These are phyloP conservation scores for Trifolium fragiferum DNA, from an alignment of 306 rosid genomes.

Conservation along the genomic window DNA sequence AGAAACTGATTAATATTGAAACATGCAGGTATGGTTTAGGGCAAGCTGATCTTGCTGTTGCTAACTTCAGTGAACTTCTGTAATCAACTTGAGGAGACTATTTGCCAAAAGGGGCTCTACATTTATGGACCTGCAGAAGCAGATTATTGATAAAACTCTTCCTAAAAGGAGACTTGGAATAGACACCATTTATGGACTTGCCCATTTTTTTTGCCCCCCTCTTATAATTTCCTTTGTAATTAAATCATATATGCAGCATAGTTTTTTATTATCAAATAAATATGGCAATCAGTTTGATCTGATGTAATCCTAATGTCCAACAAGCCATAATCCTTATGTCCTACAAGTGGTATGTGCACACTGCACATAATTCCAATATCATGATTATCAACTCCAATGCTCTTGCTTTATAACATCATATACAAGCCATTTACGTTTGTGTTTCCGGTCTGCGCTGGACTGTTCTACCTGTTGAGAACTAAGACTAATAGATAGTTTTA, in stretches of 20 bases:
- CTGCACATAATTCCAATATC: no score
- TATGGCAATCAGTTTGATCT: constrained; percentile 48
- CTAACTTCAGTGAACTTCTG: constrained; percentile 88
- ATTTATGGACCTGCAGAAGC: constrained; percentile 91
- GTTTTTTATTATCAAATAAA: constrained; percentile 34
- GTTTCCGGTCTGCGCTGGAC: no score
- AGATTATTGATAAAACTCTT: constrained; percentile 76
- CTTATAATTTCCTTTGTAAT: constrained; percentile 49
- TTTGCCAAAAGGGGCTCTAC: constrained; percentile 90
- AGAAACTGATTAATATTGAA: constrained; percentile 44
- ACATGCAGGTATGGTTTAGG: constrained; percentile 76
- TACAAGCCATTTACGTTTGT: no score
- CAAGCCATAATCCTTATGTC: no score
- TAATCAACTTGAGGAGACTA: constrained; percentile 91
- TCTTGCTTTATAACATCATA: no score
- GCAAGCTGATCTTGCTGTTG: constrained; percentile 99
- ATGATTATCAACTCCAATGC: no score
- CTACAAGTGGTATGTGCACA: no score
- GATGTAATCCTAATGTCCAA: constrained; percentile 33
- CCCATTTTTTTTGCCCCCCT: constrained; percentile 12
- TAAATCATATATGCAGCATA: constrained; percentile 40
- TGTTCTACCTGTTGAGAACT: no score
- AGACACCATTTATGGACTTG: constrained; percentile 67
- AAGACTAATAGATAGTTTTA: no score
- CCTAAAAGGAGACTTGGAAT: constrained; percentile 77